Base-by-base conservation (phyloP, 768 basidiomycete species). In the Leccinellum luteum region DNA sequence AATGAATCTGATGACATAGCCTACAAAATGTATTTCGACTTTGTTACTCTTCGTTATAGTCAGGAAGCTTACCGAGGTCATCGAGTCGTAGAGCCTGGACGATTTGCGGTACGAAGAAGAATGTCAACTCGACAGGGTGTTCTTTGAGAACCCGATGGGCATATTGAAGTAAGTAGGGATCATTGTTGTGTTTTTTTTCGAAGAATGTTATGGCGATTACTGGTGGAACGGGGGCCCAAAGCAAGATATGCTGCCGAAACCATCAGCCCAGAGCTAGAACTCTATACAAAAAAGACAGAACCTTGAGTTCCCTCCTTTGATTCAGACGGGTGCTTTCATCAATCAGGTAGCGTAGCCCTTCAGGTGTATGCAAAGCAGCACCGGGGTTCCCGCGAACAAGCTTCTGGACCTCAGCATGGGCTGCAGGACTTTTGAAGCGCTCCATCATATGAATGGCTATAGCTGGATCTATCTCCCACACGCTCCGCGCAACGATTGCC, bases 51-150 rank as follows among this genome's bases (percentile, higher is more conserved):
- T 34, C 5, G 9, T 34, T 6, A 30, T 6, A 51, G 25, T 10
- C 27, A 28, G 53, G 10, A 34, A 15, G 61, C 81, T 54, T 67
- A 94, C 95, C 94, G 6, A 92, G 79, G 13, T 87, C 84, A 66
- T 99, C 97, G 52, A 90, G 85, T 10, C 97, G 89, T 15, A 99
- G 79, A 4, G 94, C 94, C 68, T 99, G 97, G 2, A 98, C 97
- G 19, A 98, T 87, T 79, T 99, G 97, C 1, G 97, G 97, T 31
- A 99, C 94, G 68, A 96, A 99, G 78, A 98, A 99, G 81, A 99
- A 99, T 0, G 96, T 96, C 52, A 98, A 69, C 14, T 92, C 88
- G 10, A 98, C 92, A 0, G 94, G 91, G 68, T 98, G 94, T 69
- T 96, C 91, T 69, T 94, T 94, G 44, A 99, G 75, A 1, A 95